phyloP scores from a whole-genome alignment of 1,139 yeast genomes.

The Ashbya aceris region DNA sequence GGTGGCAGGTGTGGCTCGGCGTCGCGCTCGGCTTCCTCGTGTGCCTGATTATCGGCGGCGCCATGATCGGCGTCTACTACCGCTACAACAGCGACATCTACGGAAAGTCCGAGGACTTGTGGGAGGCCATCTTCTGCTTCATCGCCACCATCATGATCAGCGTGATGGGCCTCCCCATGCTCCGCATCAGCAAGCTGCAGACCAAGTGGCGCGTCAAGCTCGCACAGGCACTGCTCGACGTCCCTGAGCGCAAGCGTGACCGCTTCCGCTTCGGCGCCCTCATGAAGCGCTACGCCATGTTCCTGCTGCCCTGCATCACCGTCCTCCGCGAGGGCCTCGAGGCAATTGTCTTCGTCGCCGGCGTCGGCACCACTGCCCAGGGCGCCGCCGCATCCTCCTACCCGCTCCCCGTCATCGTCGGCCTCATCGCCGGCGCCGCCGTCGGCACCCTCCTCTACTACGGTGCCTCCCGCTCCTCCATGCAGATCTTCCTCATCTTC shows the following conservation, averaged over 20 bases:
- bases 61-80: slow-evolving; percentile 69
- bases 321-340: slow-evolving; percentile 85
- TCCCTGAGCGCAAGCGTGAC: slow-evolving; percentile 31
- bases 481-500: slow-evolving; percentile 69
- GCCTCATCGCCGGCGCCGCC: slow-evolving; percentile 59
- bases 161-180: slow-evolving; percentile 79
- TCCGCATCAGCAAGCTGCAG: slow-evolving; percentile 78
- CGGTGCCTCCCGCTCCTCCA: slow-evolving; percentile 63
- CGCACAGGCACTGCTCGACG: slow-evolving; percentile 40
- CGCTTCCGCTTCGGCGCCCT: slow-evolving; percentile 31
- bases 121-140: slow-evolving; percentile 88
- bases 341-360: slow-evolving; percentile 86
- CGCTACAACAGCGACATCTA: slow-evolving; percentile 71
- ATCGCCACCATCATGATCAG: slow-evolving; percentile 76
- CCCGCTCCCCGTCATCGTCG: slow-evolving; percentile 76
- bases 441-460: slow-evolving; percentile 64
- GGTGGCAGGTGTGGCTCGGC: slow-evolving; percentile 78
- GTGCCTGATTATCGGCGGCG: slow-evolving; percentile 69
- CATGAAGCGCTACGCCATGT: slow-evolving; percentile 63
- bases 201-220: slow-evolving; percentile 77
- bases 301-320: slow-evolving; percentile 70
- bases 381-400: slow-evolving; percentile 53
- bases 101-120: slow-evolving; percentile 72
- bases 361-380: slow-evolving; percentile 57
- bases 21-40: slow-evolving; percentile 60